Percentiles rank a stretch among this genome's conserved stretches.
Evolutionary conservation across 2,329 filamentous ascomycete species (phyloP).

Genomic region (Diaporthe capsici): DNA sequence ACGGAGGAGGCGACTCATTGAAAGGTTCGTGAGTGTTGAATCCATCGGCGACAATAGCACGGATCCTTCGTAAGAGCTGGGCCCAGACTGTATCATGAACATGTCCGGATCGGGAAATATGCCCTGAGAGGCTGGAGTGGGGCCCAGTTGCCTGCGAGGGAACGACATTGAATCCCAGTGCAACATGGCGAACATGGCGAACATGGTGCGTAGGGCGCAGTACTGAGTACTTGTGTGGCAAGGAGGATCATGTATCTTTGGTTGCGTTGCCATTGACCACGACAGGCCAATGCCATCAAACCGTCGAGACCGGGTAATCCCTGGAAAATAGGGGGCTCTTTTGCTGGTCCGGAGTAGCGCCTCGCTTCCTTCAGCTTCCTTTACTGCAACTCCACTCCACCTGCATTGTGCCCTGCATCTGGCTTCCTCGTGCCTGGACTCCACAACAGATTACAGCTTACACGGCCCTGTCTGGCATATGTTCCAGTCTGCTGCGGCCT

Average conservation of each 20-base stretch:
- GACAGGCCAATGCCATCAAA: neutral
- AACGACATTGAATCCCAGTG: too few species aligned
- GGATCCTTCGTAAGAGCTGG: too few species aligned
- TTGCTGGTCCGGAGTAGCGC: neutral
- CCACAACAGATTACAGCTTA: neutral
- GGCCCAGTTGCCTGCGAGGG: too few species aligned
- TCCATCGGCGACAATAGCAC: too few species aligned
- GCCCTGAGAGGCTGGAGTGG: too few species aligned
- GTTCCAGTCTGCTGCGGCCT: neutral
- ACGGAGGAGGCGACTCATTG: too few species aligned
- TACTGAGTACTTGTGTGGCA: neutral
- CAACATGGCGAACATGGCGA: too few species aligned
- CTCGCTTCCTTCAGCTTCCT: neutral
- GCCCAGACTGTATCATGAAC: too few species aligned
- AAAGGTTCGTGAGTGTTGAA: too few species aligned
- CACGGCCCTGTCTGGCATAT: neutral
- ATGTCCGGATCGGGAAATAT: too few species aligned
- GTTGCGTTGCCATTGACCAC: neutral
- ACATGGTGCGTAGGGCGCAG: too few species aligned
- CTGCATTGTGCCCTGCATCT: neutral
- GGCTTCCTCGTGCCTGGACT: neutral
- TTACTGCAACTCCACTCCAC: neutral
- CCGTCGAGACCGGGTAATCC: neutral
- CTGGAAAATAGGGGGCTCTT: neutral
- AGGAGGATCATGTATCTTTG: neutral